Percentiles rank a stretch among this genome's conserved stretches.
phyloP scores from a whole-genome alignment of 306 rosid genomes.

The Quercus parvula region DNA sequence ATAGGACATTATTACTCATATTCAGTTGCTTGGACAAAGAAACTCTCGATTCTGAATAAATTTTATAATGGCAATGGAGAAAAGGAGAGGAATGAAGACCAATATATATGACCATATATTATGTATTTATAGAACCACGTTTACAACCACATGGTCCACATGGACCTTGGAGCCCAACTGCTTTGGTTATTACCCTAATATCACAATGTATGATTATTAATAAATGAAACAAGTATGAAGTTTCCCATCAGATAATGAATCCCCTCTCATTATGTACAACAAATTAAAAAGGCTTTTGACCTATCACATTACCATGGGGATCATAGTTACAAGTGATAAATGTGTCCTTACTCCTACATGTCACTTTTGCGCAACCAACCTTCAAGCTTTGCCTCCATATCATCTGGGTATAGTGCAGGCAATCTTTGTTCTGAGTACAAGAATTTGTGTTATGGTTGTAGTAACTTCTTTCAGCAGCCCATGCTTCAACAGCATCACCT shows the following conservation, averaged over 20 bases:
- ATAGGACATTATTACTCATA: no score
- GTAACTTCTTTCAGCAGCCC: slow-evolving; percentile 27
- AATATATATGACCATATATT: no score
- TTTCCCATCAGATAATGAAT: background rate
- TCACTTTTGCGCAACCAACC: slow-evolving; percentile 26
- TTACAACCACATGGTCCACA: no score
- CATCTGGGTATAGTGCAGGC: slow-evolving; percentile 31
- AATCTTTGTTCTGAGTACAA: slow-evolving; percentile 19
- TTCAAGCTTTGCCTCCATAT: slow-evolving; percentile 22
- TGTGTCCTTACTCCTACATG: slow-evolving; percentile 22
- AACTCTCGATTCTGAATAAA: no score
- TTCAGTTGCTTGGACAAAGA: no score
- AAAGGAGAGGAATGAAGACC: no score
- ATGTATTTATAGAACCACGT: no score
- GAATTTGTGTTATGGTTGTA: slow-evolving; percentile 19
- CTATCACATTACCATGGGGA: slow-evolving; percentile 30
- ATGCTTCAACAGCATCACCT: slow-evolving; percentile 26
- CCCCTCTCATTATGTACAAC: background rate
- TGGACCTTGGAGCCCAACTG: no score
- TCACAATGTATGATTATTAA: no score
- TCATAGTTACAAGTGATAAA: slow-evolving; percentile 24
- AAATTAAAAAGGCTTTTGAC: slow-evolving; percentile 24
- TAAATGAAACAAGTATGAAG: background rate
- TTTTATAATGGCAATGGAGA: no score
- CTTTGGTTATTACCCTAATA: no score